Evolutionary conservation across 2,329 filamentous ascomycete species (phyloP), one percentile per base, ranked within the genome.

Genomic region (Aspergillus chevalieri): DNA sequence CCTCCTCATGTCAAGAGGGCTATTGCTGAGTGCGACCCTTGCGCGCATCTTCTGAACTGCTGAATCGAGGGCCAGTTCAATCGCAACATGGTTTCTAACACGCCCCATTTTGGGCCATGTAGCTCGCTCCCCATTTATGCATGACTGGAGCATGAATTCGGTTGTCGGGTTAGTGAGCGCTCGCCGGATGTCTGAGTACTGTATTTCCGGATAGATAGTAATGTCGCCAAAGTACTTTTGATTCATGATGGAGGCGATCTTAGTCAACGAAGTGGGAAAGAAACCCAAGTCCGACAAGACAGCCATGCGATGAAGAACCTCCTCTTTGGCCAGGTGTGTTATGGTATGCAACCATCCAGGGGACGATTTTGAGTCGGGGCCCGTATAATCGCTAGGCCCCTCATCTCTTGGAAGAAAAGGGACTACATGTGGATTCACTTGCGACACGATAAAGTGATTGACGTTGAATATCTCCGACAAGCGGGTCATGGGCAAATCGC

Each of bases 391-490:
- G 15, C 52, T 58, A 24, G 61, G 56, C 64, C 63, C 77, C 52
- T 89, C 86, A 50, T 94, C 87, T 57, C 84, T 87, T 14, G 81
- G 77, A 14, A 96, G 73, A 61, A 97, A 95, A 0, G 89, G 89
- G 0, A 94, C 82, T 7, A 96, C 88, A 60, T 97, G 92, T 0
- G 92, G 92, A 61, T 97, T 97, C 46, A 96, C 90, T 66, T 97
- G 92, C 0, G 90, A 95, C 15, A 96, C 92, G 57, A 97, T 96
- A 64, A 96, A 96, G 65, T 96, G 92, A 63, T 96, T 96, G 65
- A 96, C 91, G 63, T 96, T 95, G 75, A 96, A 95, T 86, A 96
- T 91, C 64, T 95, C 90, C 1, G 90, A 84, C 14, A 97, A 76
- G 2, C 89, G 82, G 17, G 86, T 89, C 83, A 95, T 95, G 1